A percentile compares a stretch with the other conserved stretches of the same genome.
These are phyloP conservation scores for Salix purpurea DNA, from an alignment of 345 rosid genomes.

Conservation along the genomic window DNA sequence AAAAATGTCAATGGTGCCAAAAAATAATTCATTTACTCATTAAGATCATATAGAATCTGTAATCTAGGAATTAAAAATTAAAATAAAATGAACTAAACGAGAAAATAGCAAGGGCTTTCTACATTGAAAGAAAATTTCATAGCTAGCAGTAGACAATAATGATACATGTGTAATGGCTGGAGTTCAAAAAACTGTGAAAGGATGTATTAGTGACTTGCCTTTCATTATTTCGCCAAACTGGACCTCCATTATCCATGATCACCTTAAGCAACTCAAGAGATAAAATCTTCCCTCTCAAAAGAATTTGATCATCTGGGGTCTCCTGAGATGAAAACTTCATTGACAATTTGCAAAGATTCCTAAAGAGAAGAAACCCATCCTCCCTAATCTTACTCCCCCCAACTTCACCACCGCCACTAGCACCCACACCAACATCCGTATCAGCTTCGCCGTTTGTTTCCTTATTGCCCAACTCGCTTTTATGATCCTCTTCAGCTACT, in stretches of 20 bases:
- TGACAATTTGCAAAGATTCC: conserved; percentile 82
- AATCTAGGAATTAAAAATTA: not conserved
- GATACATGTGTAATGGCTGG: not conserved
- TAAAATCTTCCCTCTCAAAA: conserved; percentile 80
- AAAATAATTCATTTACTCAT: not conserved
- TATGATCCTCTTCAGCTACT: conserved; percentile 18
- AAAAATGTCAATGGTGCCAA: not conserved
- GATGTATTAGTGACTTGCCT: conserved; percentile 49
- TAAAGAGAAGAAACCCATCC: conserved; percentile 79
- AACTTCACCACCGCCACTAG: not conserved
- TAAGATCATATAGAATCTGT: not conserved
- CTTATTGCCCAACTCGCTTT: conserved; percentile 23
- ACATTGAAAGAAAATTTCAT: not conserved
- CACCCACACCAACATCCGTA: conserved; percentile 14
- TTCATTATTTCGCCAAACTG: conserved; percentile 66
- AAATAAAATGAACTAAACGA: not conserved
- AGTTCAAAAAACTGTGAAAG: not conserved
- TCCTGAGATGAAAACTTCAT: conserved; percentile 94
- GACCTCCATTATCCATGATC: conserved; percentile 64
- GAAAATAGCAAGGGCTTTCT: not conserved
- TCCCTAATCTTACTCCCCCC: conserved; percentile 67
- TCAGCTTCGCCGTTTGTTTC: conserved; percentile 34
- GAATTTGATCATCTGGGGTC: conserved; percentile 85
- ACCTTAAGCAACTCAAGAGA: conserved; percentile 85
- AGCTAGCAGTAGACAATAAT: not conserved